Conservation (phyloP, 306 rosid genomes). For the peach (Prunus persica) region DNA sequence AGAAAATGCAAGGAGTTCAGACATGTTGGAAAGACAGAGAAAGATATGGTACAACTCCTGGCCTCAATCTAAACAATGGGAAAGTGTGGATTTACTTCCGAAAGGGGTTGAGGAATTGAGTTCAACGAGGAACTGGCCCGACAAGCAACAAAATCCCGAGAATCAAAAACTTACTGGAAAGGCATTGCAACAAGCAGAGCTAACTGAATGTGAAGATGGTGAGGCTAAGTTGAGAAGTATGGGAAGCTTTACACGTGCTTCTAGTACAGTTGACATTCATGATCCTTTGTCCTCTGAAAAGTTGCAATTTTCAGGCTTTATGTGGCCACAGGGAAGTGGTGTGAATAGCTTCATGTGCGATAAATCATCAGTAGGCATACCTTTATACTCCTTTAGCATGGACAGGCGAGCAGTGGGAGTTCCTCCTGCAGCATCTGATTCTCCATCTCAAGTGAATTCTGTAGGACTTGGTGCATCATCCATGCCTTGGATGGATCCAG, state of each 20-base stretch:
- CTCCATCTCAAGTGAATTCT: constrained; percentile 67
- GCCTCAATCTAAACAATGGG: constrained; percentile 85
- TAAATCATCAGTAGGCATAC: constrained; percentile 88
- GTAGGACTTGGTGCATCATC: constrained; percentile 80
- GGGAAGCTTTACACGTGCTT: constrained; percentile 55
- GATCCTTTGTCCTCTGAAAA: constrained; percentile 69
- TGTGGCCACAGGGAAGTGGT: constrained; percentile 79
- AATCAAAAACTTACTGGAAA: constrained; percentile 46
- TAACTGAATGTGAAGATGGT: constrained; percentile 57
- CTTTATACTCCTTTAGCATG: constrained; percentile 86
- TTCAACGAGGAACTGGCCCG: constrained; percentile 61
- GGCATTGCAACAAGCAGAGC: constrained; percentile 51
- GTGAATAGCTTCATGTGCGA: constrained; percentile 69
- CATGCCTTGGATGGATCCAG: constrained; percentile 90
- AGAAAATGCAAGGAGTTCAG: constrained; percentile 90
- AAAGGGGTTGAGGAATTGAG: constrained; percentile 65
- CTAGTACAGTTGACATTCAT: constrained; percentile 51
- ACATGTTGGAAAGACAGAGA: constrained; percentile 95
- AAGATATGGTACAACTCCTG: constrained; percentile 94
- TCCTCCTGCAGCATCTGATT: constrained; percentile 77
- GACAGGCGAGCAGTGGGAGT: constrained; percentile 70
- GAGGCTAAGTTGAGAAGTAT: constrained; percentile 71
- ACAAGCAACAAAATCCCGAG: constrained; percentile 52
- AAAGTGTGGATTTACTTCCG: constrained; percentile 67
- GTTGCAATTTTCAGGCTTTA: constrained; percentile 85